These are phyloP conservation scores for Tuctoria greenei DNA, from an alignment of 176 grass and related monocot genomes.

Conservation along the genomic window DNA sequence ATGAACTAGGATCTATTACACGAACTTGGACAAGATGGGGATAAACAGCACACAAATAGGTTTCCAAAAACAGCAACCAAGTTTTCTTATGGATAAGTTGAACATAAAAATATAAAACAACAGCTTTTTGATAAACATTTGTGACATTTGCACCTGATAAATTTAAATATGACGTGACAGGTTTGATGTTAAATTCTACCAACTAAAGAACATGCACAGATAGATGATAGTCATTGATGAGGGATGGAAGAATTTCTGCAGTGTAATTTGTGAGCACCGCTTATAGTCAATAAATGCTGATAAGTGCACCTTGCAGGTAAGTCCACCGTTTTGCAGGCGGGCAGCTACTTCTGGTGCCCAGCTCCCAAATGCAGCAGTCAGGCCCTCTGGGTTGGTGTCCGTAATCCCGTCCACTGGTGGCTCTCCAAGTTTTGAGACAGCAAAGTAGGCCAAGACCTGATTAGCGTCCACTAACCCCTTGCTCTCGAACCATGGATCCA, in stretches of 20 bases:
- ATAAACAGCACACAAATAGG: no score
- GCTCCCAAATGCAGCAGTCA: conserved; percentile 80
- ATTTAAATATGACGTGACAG: background rate
- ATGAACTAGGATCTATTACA: no score
- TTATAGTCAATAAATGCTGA: background rate
- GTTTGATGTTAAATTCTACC: background rate
- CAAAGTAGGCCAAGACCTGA: conserved; percentile 92
- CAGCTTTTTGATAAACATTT: background rate
- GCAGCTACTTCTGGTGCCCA: conserved; percentile 74
- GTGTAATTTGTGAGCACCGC: background rate
- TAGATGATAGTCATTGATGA: background rate
- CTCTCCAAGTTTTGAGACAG: conserved; percentile 79
- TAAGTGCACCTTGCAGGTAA: conserved; percentile 80
- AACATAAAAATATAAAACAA: background rate
- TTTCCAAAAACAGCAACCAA: no score
- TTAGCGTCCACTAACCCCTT: conserved; percentile 78
- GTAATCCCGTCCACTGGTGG: conserved; percentile 91
- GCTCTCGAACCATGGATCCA: conserved; percentile 91
- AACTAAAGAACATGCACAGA: background rate
- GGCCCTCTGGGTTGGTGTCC: conserved; percentile 79
- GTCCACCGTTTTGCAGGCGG: conserved; percentile 63
- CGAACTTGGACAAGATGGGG: no score
- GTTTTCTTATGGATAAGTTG: no score
- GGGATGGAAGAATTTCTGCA: background rate
- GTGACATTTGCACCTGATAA: background rate